phyloP scores from a whole-genome alignment of 192 early-diverging fungal species.

The Dissophora ornata region DNA sequence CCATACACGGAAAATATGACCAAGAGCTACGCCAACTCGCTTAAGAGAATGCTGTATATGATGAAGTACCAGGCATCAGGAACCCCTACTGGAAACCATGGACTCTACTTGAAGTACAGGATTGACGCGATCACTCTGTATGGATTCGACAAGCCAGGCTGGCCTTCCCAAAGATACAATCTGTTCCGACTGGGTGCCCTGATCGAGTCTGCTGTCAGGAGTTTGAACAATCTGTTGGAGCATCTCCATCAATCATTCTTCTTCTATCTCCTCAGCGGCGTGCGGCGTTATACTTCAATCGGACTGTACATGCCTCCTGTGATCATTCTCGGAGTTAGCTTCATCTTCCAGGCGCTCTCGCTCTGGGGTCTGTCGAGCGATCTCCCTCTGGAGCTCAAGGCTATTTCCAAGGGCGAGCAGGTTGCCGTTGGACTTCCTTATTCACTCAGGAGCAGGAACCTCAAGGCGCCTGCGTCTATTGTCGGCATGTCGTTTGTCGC shows the following conservation, averaged over 20 bases:
- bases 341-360: slow-evolving; percentile 78
- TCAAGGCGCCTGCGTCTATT: slow-evolving; percentile 15
- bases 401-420: slow-evolving; percentile 39
- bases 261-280: slow-evolving; percentile 92
- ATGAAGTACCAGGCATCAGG: slow-evolving; percentile 77
- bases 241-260: slow-evolving; percentile 97
- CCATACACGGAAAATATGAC: slow-evolving; percentile 38
- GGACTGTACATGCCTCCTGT: slow-evolving; percentile 90
- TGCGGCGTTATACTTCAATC: slow-evolving; percentile 84
- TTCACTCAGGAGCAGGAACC: slow-evolving; percentile 43
- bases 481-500: slow-evolving; percentile 44
- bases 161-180: slow-evolving; percentile 50
- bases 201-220: slow-evolving; percentile 85
- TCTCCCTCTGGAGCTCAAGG: slow-evolving; percentile 53
- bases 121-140: slow-evolving; percentile 82
- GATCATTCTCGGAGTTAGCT: slow-evolving; percentile 77
- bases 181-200: slow-evolving; percentile 66
- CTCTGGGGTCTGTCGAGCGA: slow-evolving; percentile 53
- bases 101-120: slow-evolving; percentile 78
- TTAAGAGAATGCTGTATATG: slow-evolving; percentile 62
- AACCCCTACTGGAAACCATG: slow-evolving; percentile 75
- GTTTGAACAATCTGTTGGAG: slow-evolving; percentile 92
- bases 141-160: slow-evolving; percentile 53
- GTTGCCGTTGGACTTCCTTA: slow-evolving; percentile 54
- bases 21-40: slow-evolving; percentile 56